Base-by-base conservation (phyloP, 2,329 filamentous ascomycete species). In the Aaosphaeria arxii region DNA sequence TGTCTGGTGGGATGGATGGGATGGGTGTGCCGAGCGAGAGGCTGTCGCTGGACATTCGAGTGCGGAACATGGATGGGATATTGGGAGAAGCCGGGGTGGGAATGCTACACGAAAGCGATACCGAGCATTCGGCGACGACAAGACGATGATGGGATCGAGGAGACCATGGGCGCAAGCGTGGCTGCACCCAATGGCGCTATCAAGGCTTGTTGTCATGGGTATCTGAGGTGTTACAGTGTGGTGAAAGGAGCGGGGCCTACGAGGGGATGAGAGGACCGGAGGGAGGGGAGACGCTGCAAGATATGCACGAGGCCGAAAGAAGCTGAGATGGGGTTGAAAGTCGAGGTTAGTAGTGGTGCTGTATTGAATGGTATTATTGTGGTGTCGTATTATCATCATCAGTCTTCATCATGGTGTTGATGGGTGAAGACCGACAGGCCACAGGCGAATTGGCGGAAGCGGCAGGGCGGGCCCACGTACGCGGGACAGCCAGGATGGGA, bases 41-140 rank as follows among this genome's bases (percentile, higher is more conserved):
- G 46, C 24, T 28, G 48, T 42, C 44, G 42, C 30, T 40, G 31
- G 45, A 50, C 49, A 47, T 45, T 31, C 39, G 43, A 47, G 33
- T 4, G 33, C n/a, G 33, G 33, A n/a, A 36, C 33, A 36, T 9
- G 33, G 33, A n/a, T 9, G 33, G 33, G 33, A 36, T n/a, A 9
- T 36, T n/a, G 33, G 9, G n/a, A n/a, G 33, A n/a, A 36, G 33
- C 9, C 33, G 9, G 33, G 33, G 33, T 36, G n/a, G 7, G 33
- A n/a, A 9, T 2, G 33, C n/a, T 36, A 9, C n/a, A 36, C 33
- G 33, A 36, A 36, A 9, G 9, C 33, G 33, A 36, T 36, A 36
- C 9, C 33, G 33, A 36, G 33, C 33, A 9, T n/a, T 36, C 33
- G 33, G 7, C 33, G 33, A 36, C n/a, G 33, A n/a, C 33, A 36